These are phyloP conservation scores for Salix caprea DNA, from an alignment of 345 rosid genomes.

Conservation along the genomic window DNA sequence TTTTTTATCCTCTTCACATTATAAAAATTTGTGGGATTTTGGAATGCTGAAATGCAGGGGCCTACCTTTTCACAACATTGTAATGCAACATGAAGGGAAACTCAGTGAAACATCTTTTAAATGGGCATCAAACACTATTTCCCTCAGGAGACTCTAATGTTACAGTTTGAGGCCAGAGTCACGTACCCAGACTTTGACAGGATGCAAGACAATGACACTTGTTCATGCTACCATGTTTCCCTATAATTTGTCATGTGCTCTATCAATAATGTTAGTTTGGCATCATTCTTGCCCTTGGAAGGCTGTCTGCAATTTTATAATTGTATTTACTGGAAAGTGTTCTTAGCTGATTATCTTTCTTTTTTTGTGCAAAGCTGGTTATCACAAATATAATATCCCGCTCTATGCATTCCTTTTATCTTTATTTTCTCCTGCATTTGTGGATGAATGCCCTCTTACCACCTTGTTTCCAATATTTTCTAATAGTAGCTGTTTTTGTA, in stretches of 20 bases:
- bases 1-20: no score
- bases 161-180: no score
- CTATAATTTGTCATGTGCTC: neutral
- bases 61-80: neutral
- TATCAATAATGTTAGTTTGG: neutral
- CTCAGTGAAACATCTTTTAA: no score
- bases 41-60: neutral
- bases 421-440: neutral
- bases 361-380: neutral
- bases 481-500: slow-evolving; percentile 5
- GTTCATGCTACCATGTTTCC: neutral
- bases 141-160: no score
- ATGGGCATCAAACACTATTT: no score
- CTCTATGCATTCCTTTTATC: neutral
- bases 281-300: neutral
- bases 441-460: neutral
- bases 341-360: neutral
- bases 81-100: neutral
- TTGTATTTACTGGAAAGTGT: neutral
- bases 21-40: neutral
- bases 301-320: neutral
- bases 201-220: neutral
- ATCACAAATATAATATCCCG: slow-evolving; percentile 2
- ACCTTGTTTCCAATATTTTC: neutral
- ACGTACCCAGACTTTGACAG: neutral